A percentile compares a stretch with the other conserved stretches of the same genome.
Conservation (phyloP, 2,329 filamentous ascomycete species). For the Paraphaeosphaeria minitans region DNA sequence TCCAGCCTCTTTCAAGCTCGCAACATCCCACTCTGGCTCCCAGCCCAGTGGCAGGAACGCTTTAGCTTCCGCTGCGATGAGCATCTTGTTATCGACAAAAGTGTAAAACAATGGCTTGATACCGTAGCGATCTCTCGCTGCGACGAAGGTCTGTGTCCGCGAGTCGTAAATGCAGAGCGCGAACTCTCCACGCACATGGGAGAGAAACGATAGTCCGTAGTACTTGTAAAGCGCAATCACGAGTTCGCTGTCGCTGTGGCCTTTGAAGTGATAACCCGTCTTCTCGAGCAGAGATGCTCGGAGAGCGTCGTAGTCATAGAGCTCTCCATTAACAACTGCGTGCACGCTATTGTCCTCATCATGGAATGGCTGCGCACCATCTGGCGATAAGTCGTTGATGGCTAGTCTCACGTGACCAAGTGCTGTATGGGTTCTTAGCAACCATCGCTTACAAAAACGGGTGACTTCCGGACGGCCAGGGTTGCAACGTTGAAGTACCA, state of each 20-base stretch:
- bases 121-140: constrained; percentile 60
- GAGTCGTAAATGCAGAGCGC: constrained; percentile 58
- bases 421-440: neutral
- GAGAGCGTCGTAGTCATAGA: constrained; percentile 59
- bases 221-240: constrained; percentile 56
- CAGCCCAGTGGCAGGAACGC: constrained; percentile 57
- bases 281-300: constrained; percentile 42
- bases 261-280: constrained; percentile 50
- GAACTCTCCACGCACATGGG: constrained; percentile 60
- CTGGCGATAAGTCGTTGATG: constrained; percentile 28
- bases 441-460: neutral
- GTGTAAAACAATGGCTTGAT: constrained; percentile 64
- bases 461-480: neutral
- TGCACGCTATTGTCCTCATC: constrained; percentile 46
- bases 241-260: constrained; percentile 58
- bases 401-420: constrained; percentile 30
- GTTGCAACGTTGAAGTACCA: neutral
- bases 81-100: constrained; percentile 44
- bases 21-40: constrained; percentile 59
- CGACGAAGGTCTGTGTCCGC: constrained; percentile 48
- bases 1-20: constrained; percentile 49
- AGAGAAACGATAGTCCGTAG: constrained; percentile 52
- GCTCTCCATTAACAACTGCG: constrained; percentile 63
- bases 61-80: constrained; percentile 61
- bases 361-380: constrained; percentile 29